Conservation (phyloP, 1,284 basidiomycete species). For the Puccinia triticina region DNA sequence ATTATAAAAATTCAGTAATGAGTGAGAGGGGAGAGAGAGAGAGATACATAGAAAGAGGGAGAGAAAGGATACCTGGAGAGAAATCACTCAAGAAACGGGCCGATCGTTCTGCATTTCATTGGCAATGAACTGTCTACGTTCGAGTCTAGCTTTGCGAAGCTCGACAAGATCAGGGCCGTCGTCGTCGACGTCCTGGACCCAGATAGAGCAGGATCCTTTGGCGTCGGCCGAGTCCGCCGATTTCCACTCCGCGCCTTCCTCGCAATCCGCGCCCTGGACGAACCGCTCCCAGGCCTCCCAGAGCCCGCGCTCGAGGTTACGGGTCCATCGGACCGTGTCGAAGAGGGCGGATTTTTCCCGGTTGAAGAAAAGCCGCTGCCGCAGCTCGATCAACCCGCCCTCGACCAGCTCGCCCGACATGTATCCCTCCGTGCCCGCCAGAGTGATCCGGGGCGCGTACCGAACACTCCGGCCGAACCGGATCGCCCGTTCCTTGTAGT, state of each 20-base stretch:
- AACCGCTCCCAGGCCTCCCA: constrained; percentile 67
- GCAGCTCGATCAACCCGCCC: constrained; percentile 63
- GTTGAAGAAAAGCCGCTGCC: constrained; percentile 65
- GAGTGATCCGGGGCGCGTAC: constrained; percentile 58
- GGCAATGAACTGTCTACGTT: constrained; percentile 7
- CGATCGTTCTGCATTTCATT: constrained; percentile 4
- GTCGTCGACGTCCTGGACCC: constrained; percentile 34
- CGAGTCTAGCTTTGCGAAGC: neutral
- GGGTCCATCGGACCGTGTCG: constrained; percentile 67
- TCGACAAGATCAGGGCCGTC: neutral
- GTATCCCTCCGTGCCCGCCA: constrained; percentile 54
- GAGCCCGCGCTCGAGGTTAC: constrained; percentile 66
- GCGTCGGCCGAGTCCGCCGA: neutral
- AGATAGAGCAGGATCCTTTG: constrained; percentile 39
- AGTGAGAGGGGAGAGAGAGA: no score
- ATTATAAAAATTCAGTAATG: no score
- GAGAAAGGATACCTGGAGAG: neutral
- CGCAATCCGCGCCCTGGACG: constrained; percentile 65
- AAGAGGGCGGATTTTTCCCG: constrained; percentile 66
- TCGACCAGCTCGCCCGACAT: constrained; percentile 49
- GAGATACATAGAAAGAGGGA: no score
- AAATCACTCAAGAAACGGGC: neutral
- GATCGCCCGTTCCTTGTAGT: constrained; percentile 67
- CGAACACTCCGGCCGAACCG: constrained; percentile 63
- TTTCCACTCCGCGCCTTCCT: constrained; percentile 62